Evolutionary conservation across 148 eudicot genomes (phyloP).

Genomic region (Pouteria glomerata): DNA sequence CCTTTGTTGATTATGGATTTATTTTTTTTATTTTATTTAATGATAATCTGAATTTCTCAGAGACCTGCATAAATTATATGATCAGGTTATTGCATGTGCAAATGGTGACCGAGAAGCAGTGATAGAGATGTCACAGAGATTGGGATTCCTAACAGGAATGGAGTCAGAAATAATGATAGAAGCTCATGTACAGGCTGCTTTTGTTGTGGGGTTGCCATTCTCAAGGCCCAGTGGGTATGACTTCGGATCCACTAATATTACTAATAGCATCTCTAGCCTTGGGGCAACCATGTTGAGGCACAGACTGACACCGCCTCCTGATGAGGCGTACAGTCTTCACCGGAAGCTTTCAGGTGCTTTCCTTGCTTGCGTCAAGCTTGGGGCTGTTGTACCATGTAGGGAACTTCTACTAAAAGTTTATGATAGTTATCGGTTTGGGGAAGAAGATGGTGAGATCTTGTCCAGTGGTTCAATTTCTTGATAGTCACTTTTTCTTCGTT

Average conservation of each 20-base stretch:
- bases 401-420: slow-evolving; percentile 67
- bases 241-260: slow-evolving; percentile 66
- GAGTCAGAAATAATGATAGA: slow-evolving; percentile 89
- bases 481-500: not conserved
- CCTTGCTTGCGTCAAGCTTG: slow-evolving; percentile 91
- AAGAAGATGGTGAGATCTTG: slow-evolving; percentile 21
- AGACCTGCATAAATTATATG: not conserved
- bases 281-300: slow-evolving; percentile 92
- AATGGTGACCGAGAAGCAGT: slow-evolving; percentile 66
- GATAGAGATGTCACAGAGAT: slow-evolving; percentile 79
- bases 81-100: slow-evolving; percentile 84
- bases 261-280: slow-evolving; percentile 71
- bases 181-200: slow-evolving; percentile 92
- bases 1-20: too few species aligned
- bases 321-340: slow-evolving; percentile 94
- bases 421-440: slow-evolving; percentile 55
- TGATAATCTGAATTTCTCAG: slow-evolving; percentile 11
- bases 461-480: slow-evolving; percentile 20
- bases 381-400: slow-evolving; percentile 94
- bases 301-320: slow-evolving; percentile 92
- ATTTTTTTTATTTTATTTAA: too few species aligned
- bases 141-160: slow-evolving; percentile 79
- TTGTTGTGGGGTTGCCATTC: slow-evolving; percentile 89
- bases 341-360: slow-evolving; percentile 95
- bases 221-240: slow-evolving; percentile 76